phyloP scores from a whole-genome alignment of 2,329 filamentous ascomycete genomes.

The Pseudopithomyces maydicus region DNA sequence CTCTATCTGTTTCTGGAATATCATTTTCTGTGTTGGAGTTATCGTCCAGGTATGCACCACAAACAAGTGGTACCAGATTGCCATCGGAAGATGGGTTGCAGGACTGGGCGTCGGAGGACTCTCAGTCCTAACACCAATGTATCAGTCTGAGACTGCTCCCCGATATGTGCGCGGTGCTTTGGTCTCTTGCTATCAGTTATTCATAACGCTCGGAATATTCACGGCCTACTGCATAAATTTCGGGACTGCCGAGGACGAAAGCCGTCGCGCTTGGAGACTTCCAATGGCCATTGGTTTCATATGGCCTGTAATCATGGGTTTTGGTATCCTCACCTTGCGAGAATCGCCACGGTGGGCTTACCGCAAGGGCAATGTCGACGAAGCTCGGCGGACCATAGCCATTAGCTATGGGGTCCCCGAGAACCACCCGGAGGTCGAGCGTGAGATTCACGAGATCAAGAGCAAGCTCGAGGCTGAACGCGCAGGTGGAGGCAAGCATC shows the following conservation, averaged over 20 bases:
- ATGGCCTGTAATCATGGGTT: conserved; percentile 59
- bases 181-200: conserved; percentile 68
- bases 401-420: conserved; percentile 61
- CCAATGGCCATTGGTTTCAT: conserved; percentile 65
- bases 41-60: conserved; percentile 67
- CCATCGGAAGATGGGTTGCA: conserved; percentile 67
- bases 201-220: conserved; percentile 71
- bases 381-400: conserved; percentile 57
- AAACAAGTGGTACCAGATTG: conserved; percentile 66
- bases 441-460: conserved; percentile 61
- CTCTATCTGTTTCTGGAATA: conserved; percentile 66
- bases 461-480: conserved; percentile 61
- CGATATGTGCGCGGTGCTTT: conserved; percentile 68
- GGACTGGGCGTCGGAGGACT: conserved; percentile 69
- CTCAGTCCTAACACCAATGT: conserved; percentile 64
- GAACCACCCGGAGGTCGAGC: conserved; percentile 59
- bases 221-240: conserved; percentile 60
- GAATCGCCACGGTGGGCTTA: conserved; percentile 65
- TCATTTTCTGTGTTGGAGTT: conserved; percentile 68
- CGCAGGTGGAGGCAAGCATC: conserved; percentile 40
- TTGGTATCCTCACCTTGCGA: conserved; percentile 60
- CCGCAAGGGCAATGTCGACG: conserved; percentile 58
- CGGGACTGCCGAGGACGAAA: conserved; percentile 58
- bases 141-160: conserved; percentile 69
- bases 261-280: conserved; percentile 65